Percentiles rank a stretch among this genome's conserved stretches.
These are phyloP conservation scores for Shiraia bambusicola DNA, from an alignment of 2,329 filamentous ascomycete species.

Conservation along the genomic window DNA sequence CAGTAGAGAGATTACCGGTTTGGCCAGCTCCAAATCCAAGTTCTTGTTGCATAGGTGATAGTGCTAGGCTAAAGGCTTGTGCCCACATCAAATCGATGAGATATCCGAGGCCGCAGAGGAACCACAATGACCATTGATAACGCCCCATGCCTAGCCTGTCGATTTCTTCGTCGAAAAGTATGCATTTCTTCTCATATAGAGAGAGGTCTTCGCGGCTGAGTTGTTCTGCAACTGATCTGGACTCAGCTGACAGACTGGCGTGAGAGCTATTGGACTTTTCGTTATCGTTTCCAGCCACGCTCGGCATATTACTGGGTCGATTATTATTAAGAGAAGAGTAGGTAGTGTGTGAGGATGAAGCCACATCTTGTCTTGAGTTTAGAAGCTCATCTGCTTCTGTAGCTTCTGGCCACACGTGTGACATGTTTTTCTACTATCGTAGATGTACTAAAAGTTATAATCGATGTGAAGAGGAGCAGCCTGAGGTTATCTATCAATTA, in stretches of 20 bases:
- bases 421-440: slow-evolving; percentile 2
- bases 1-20: slow-evolving; percentile 56
- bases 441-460: neutral
- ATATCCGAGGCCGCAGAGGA: slow-evolving; percentile 57
- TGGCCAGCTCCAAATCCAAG: slow-evolving; percentile 52
- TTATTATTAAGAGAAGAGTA: slow-evolving; percentile 7
- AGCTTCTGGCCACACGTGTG: slow-evolving; percentile 1
- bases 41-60: slow-evolving; percentile 59
- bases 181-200: slow-evolving; percentile 48
- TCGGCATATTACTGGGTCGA: neutral
- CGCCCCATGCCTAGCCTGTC: slow-evolving; percentile 56
- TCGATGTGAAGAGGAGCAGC: no score
- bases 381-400: slow-evolving; percentile 8
- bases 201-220: slow-evolving; percentile 17
- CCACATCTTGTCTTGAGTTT: slow-evolving; percentile 1
- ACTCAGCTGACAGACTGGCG: neutral
- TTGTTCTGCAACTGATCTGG: slow-evolving; percentile 7
- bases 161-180: slow-evolving; percentile 52
- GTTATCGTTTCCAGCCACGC: neutral
- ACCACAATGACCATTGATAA: slow-evolving; percentile 58
- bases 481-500: no score
- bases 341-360: slow-evolving; percentile 8
- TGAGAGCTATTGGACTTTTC: slow-evolving; percentile 4
- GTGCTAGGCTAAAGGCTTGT: slow-evolving; percentile 58
- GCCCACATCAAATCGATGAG: slow-evolving; percentile 60